phyloP scores from a whole-genome alignment of 768 basidiomycete species.

The Mycena galericulata region DNA sequence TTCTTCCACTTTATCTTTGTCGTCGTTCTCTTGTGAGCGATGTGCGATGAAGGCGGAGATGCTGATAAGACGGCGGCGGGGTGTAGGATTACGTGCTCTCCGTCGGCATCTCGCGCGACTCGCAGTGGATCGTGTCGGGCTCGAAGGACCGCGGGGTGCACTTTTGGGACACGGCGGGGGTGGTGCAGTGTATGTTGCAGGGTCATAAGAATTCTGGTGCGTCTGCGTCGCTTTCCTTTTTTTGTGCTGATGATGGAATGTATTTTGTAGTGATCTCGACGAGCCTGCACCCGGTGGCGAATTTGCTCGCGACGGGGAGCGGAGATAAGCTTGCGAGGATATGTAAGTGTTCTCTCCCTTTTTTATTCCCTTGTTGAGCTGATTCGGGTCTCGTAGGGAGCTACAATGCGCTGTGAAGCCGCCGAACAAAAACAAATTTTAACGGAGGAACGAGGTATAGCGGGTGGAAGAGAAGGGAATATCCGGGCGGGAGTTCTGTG shows the following conservation, averaged over 20 bases:
- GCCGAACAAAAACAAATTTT: too few relatives aligned
- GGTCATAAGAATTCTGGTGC: conserved; percentile 70
- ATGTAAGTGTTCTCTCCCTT: conserved; percentile 41
- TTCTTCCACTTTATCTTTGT: too few relatives aligned
- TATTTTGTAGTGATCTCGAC: conserved; percentile 59
- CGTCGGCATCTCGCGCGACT: conserved; percentile 82
- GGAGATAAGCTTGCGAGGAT: conserved; percentile 68
- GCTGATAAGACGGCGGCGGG: not conserved
- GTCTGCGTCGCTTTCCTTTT: conserved; percentile 38
- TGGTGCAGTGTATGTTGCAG: conserved; percentile 95
- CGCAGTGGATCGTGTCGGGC: conserved; percentile 94
- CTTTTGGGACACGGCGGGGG: conserved; percentile 84
- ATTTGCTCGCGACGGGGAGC: conserved; percentile 64
- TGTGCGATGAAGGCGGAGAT: not conserved
- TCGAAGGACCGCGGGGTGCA: conserved; percentile 96
- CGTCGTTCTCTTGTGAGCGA: too few relatives aligned
- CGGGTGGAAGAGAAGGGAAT: too few relatives aligned
- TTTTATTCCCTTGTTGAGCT: not conserved
- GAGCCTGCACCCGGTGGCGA: conserved; percentile 59
- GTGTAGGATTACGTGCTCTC: conserved; percentile 46
- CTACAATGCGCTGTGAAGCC: not conserved
- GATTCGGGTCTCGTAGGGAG: not conserved
- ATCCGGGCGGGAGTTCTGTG: too few relatives aligned
- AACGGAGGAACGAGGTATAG: too few relatives aligned
- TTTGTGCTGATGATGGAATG: too few relatives aligned